phyloP scores from a whole-genome alignment of 257 asterid genomes.

The Solanum rostratum region DNA sequence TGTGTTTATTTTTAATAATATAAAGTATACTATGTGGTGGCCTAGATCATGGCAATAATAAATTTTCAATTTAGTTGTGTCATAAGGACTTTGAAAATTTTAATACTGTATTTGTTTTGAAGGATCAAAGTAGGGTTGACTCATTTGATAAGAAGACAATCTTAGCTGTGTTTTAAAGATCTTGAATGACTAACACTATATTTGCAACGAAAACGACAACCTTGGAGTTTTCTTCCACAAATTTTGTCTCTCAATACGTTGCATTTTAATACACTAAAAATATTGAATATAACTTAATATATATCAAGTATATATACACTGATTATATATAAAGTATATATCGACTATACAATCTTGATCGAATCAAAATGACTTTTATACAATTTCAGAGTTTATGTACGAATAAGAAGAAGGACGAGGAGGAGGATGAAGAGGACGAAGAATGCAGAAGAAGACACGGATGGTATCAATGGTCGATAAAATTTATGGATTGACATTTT shows the following conservation, averaged over 20 bases:
- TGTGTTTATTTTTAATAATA: neutral
- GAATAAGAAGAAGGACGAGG: too few relatives aligned
- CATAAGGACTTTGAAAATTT: neutral
- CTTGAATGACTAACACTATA: neutral
- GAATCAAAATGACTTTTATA: too few relatives aligned
- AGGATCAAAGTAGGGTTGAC: neutral
- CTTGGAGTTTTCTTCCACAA: neutral
- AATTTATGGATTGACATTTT: too few relatives aligned
- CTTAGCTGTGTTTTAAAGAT: neutral
- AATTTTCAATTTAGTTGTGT: neutral
- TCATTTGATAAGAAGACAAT: neutral
- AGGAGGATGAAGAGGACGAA: too few relatives aligned
- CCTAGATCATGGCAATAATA: neutral
- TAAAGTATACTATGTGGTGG: neutral
- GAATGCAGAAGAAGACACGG: too few relatives aligned
- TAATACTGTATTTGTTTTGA: neutral
- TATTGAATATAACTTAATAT: too few relatives aligned
- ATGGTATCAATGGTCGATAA: too few relatives aligned
- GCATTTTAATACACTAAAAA: too few relatives aligned
- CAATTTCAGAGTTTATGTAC: too few relatives aligned
- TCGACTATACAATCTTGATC: too few relatives aligned
- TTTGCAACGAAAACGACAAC: neutral
- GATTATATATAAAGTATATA: too few relatives aligned
- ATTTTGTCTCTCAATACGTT: neutral
- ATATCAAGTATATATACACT: too few relatives aligned